Conservation (phyloP, 2,329 filamentous ascomycete species). For the Graphilbum fragrans region DNA sequence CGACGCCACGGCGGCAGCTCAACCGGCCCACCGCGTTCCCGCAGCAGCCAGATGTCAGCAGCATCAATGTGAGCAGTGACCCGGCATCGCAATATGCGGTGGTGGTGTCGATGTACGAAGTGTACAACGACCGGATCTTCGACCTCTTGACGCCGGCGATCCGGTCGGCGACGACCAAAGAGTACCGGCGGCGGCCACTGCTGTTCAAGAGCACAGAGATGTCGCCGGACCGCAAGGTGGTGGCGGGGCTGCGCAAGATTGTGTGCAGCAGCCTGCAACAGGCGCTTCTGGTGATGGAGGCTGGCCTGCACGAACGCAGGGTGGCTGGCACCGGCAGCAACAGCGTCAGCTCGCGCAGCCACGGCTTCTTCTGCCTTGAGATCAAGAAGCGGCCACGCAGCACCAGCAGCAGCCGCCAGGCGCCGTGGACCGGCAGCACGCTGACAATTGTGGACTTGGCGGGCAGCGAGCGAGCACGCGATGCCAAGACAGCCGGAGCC, state of each 20-base stretch:
- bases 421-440: slow-evolving; percentile 62
- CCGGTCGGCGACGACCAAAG: slow-evolving; percentile 51
- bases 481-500: slow-evolving; percentile 86
- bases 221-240: slow-evolving; percentile 84
- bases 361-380: slow-evolving; percentile 93
- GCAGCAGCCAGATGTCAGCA: slow-evolving; percentile 60
- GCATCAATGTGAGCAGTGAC: slow-evolving; percentile 55
- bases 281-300: slow-evolving; percentile 80
- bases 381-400: slow-evolving; percentile 61
- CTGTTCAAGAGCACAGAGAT: slow-evolving; percentile 87
- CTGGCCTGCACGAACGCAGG: slow-evolving; percentile 73
- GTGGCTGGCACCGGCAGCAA: slow-evolving; percentile 90
- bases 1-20: slow-evolving; percentile 49
- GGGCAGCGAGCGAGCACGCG: slow-evolving; percentile 83
- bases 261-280: slow-evolving; percentile 74
- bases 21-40: slow-evolving; percentile 62
- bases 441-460: slow-evolving; percentile 87
- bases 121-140: slow-evolving; percentile 97
- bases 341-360: slow-evolving; percentile 80
- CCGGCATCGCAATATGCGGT: slow-evolving; percentile 70
- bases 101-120: slow-evolving; percentile 94
- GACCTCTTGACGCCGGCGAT: slow-evolving; percentile 65
- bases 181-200: slow-evolving; percentile 63
- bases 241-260: slow-evolving; percentile 82
- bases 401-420: slow-evolving; percentile 22